Conservation (phyloP, 2,329 filamentous ascomycete genomes). For the Monilinia vaccinii-corymbosi region DNA sequence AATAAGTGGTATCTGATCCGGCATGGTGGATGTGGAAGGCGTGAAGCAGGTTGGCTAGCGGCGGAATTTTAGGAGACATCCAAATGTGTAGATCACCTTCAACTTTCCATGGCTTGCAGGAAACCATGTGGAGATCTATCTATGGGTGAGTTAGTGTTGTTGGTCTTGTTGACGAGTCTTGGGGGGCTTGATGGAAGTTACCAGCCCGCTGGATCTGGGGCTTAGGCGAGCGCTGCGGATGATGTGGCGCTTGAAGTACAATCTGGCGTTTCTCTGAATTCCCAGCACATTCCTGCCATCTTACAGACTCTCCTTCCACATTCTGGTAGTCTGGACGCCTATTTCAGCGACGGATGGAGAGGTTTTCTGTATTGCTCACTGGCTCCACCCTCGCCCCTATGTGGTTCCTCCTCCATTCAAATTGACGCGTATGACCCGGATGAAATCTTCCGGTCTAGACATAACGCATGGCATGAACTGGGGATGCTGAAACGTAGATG, state of each 20-base stretch:
- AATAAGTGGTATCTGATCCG: neutral
- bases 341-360: neutral
- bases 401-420: neutral
- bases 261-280: neutral
- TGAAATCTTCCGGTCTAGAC: neutral
- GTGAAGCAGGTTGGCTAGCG: neutral
- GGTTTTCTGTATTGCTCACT: neutral
- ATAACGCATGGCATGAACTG: neutral
- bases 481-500: neutral
- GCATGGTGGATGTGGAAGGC: neutral
- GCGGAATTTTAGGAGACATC: neutral
- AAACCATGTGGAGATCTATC: neutral
- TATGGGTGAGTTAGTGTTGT: neutral
- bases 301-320: neutral
- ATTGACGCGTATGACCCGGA: neutral
- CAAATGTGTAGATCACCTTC: too few species aligned
- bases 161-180: neutral
- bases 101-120: neutral
- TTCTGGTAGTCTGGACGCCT: neutral
- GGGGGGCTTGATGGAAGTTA: neutral
- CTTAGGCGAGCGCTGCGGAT: neutral
- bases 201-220: neutral
- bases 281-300: neutral
- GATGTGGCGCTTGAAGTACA: too few species aligned
- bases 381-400: neutral